Evolutionary conservation across 2,329 filamentous ascomycete genomes (phyloP), one percentile per base, ranked within the genome.

Genomic region (Mycosphaerelloides madeirae): DNA sequence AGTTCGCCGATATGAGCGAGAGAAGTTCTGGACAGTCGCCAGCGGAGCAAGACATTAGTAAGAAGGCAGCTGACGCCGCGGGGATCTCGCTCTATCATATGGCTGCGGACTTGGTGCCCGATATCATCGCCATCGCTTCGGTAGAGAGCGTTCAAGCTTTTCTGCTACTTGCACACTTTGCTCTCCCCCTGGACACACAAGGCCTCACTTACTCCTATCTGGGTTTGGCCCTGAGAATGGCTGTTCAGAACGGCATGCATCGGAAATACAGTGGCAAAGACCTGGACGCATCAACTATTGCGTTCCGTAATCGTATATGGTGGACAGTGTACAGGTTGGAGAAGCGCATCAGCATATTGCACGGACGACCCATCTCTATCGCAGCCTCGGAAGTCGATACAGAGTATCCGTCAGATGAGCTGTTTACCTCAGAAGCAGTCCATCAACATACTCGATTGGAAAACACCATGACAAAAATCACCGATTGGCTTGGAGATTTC

Each of bases 201-300:
- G 77, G 77, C 0, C 60, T 80, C 15, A 75, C 73, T 2, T 80
- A 79, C 51, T 77, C 75, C 2, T 80, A 80, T 51, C 68, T 79
- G 38, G 76, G 75, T 3, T 59, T 80, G 11, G 74, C 75, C 1
- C 63, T 79, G 32, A 79, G 78, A 47, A 65, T 80, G 53, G 77
- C 76, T 1, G 77, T 80, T 13, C 77, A 79, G 50, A 80, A 80
- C 54, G 77, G 77, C 13, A 78, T 80, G 77, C 77, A 80, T 52
- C 66, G 77, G 34, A 72, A 47, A 28, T 47, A 50, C 19, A 36
- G 19, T 16, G 48, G 48, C 6, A 67, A 71, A 38, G 71, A 67
- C 0, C 64, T 78, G 9, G 71, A 74, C 22, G 62, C 70, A 9
- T 66, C 67, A 22, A 70, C 75, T 48, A 65, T 74, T 19, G 47